Conservation (phyloP, 495 filamentous ascomycete species). For the Aspergillus biplanus region DNA sequence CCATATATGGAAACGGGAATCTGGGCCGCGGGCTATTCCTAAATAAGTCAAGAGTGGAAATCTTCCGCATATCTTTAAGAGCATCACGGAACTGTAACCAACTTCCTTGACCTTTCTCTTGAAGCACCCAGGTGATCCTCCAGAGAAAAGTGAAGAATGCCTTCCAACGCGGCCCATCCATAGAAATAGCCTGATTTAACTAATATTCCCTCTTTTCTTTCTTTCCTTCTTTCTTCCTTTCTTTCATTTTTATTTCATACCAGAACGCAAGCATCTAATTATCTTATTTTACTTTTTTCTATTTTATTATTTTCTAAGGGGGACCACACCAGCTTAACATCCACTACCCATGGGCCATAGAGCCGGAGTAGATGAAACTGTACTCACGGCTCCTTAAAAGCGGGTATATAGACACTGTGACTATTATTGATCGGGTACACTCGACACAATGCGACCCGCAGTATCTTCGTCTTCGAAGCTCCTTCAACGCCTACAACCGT, state of each 20-base stretch:
- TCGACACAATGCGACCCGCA: conserved; percentile 8
- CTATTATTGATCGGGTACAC: background rate
- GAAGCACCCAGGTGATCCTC: too few species aligned
- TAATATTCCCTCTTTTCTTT: background rate
- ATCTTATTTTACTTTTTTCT: background rate
- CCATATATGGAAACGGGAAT: too few species aligned
- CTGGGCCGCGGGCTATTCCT: too few species aligned
- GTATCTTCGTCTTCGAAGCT: background rate
- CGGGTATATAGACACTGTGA: background rate
- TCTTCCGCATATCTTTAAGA: too few species aligned
- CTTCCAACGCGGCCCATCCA: background rate
- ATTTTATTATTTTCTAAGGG: background rate
- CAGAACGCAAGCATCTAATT: background rate
- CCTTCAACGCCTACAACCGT: background rate
- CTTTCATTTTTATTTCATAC: background rate
- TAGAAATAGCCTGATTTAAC: background rate
- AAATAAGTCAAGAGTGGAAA: too few species aligned
- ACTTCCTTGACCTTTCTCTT: background rate
- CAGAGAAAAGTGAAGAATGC: too few species aligned
- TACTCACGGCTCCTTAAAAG: background rate
- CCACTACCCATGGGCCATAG: background rate
- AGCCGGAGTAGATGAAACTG: background rate
- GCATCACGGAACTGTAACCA: too few species aligned
- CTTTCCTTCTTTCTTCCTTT: background rate
- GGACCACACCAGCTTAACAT: background rate